Evolutionary conservation across 2,329 filamentous ascomycete genomes (phyloP).

Genomic region (Albophoma yamanashiensis): DNA sequence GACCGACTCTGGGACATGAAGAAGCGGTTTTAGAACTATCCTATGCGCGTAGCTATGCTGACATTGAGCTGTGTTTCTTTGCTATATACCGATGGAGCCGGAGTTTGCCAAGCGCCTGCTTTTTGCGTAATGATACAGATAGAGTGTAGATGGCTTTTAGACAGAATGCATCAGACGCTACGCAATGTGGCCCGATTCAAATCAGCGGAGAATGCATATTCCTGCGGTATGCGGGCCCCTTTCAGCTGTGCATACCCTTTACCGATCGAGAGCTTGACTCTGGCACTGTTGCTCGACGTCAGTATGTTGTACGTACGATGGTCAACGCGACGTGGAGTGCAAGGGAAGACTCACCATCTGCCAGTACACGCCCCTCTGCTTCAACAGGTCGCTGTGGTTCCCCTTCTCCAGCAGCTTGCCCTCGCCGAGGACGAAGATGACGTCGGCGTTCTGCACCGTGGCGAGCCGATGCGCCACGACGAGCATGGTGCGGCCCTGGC

Average conservation of each 20-base stretch:
- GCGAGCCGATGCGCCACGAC: slow-evolving; percentile 69
- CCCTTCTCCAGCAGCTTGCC: slow-evolving; percentile 45
- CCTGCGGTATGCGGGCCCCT: background rate
- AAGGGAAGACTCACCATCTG: slow-evolving; percentile 37
- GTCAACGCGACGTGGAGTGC: background rate
- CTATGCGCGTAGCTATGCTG: background rate
- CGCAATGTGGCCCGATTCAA: background rate
- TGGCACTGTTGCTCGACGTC: slow-evolving; percentile 32
- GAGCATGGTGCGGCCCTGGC: slow-evolving; percentile 53
- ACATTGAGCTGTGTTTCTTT: background rate
- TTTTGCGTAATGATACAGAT: background rate
- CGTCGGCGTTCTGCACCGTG: slow-evolving; percentile 67
- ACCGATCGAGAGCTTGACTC: slow-evolving; percentile 46
- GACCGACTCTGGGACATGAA: slow-evolving; percentile 34
- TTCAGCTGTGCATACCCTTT: slow-evolving; percentile 3
- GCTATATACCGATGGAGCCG: background rate
- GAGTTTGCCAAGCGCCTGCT: background rate
- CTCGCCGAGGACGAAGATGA: slow-evolving; percentile 69
- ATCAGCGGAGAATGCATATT: background rate
- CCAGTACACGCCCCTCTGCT: slow-evolving; percentile 43
- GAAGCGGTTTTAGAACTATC: background rate
- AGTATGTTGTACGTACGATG: slow-evolving; percentile 9
- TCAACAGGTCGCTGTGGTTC: slow-evolving; percentile 39
- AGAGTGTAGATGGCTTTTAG: background rate
- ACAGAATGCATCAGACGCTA: background rate